Evolutionary conservation across 176 grass and related monocot genomes (phyloP).

Genomic region (Phyllostachys edulis): DNA sequence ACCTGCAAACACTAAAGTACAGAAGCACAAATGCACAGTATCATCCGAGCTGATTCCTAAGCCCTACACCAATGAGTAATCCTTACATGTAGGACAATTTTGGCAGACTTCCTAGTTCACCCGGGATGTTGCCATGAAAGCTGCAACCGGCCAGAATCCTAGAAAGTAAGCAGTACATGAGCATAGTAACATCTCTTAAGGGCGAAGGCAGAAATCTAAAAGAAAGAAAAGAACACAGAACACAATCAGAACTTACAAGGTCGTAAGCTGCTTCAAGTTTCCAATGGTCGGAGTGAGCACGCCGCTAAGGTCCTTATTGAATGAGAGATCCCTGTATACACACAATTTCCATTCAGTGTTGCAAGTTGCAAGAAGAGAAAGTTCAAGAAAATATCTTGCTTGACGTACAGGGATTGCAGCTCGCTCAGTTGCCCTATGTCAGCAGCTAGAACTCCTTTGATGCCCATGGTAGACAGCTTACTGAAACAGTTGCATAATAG

Average conservation of each 20-base stretch:
- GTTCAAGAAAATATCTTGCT: not conserved
- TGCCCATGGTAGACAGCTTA: slow-evolving; percentile 80
- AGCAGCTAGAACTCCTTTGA: slow-evolving; percentile 57
- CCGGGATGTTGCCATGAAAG: slow-evolving; percentile 72
- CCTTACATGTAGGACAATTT: slow-evolving; percentile 78
- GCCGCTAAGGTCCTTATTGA: slow-evolving; percentile 61
- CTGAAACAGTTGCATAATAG: slow-evolving; percentile 45
- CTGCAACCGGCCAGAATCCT: slow-evolving; percentile 84
- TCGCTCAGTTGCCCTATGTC: slow-evolving; percentile 76
- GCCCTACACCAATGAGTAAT: not conserved
- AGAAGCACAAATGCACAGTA: not conserved
- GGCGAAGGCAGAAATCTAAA: not conserved
- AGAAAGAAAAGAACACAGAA: not conserved
- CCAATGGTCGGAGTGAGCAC: slow-evolving; percentile 62
- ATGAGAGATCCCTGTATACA: slow-evolving; percentile 73
- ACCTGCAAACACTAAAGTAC: not conserved
- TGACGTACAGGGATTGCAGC: slow-evolving; percentile 62
- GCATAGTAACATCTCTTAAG: not conserved
- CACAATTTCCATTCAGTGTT: not conserved
- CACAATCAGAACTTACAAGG: slow-evolving; percentile 51
- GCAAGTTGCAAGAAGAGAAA: slow-evolving; percentile 14
- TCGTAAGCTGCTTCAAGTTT: slow-evolving; percentile 74
- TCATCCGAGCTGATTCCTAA: not conserved
- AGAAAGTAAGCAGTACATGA: slow-evolving; percentile 15
- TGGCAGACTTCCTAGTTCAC: slow-evolving; percentile 59